phyloP scores from a whole-genome alignment of 73 alveolate species.

The Paramecium biaurelia region DNA sequence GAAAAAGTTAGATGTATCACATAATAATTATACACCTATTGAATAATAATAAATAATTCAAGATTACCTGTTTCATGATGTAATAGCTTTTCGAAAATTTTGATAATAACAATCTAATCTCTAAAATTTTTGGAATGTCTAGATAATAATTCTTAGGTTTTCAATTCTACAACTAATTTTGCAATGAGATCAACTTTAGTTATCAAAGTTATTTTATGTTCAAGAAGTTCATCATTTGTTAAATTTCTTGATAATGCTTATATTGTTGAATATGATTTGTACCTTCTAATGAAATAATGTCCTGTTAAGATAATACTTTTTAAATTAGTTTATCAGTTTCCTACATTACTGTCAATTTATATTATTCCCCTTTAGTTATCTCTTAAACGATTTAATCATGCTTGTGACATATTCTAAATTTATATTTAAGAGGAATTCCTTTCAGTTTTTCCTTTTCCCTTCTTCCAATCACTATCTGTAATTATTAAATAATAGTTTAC shows the following conservation, averaged over 20 bases:
- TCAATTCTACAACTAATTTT: not conserved
- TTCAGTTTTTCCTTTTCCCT: not conserved
- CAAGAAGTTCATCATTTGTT: not conserved
- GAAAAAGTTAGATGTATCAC: not conserved
- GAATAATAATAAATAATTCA: too few relatives aligned
- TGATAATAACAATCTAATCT: not conserved
- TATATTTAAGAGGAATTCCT: slow-evolving; percentile 19
- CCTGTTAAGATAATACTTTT: not conserved
- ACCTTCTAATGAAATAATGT: not conserved
- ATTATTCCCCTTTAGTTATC: not conserved
- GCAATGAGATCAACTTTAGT: not conserved
- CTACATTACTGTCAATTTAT: not conserved
- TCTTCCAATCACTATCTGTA: not conserved
- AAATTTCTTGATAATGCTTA: not conserved
- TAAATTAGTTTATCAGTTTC: not conserved
- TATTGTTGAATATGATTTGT: not conserved
- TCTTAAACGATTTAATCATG: not conserved
- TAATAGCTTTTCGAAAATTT: not conserved
- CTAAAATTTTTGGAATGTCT: slow-evolving; percentile 38
- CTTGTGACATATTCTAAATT: not conserved
- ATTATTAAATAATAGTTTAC: not conserved
- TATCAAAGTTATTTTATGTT: not conserved
- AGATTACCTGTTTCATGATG: not conserved
- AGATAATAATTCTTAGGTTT: not conserved
- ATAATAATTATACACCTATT: not conserved